Base-by-base conservation (phyloP, 768 basidiomycete genomes). In the Solioccasus polychromus region DNA sequence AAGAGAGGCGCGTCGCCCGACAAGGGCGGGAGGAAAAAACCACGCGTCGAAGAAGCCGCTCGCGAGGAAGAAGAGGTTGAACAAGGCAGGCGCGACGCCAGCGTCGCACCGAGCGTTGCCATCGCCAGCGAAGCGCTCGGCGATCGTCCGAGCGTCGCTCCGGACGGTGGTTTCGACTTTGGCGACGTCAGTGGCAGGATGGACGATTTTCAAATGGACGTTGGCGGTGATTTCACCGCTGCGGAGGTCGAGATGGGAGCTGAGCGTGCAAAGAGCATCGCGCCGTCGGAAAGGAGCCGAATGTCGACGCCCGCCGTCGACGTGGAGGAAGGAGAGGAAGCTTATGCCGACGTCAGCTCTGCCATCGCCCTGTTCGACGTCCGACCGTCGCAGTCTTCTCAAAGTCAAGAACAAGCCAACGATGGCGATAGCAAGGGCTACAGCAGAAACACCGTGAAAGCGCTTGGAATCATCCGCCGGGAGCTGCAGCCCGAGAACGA, bases 401-500 rank as follows among this genome's bases (percentile, higher is more conserved):
- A 82, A 57, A 67, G 67, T 47, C 59, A 73, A 45, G 72, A 78
- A 48, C 70, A 74, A 35, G 54, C 62, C 26, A 50, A 54, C 17
- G 77, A 76, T 19, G 68, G 70, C 34, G 83, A 86, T 29, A 75
- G 79, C 35, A 84, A 83, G 54, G 86, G 85, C 1, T 93, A 88
- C 65, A 92, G 90, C 69, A 85, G 82, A 70, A 94, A 94, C 59
- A 96, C 92, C 0, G 74, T 88, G 43, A 90, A 88, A 61, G 93
- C 93, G 1, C 68, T 94, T 29, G 72, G 77, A 20, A 71, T 95
- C 55, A 73, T 95, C 41, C 78, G 88, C 49, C 75, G 74, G 52
- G 88, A 91, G 58, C 68, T 94, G 41, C 75, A 80, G 44, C 79
- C 81, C 3, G 64, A 62, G 23, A 73, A 75, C 20, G 75, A 71